phyloP scores from a whole-genome alignment of 106 monocot genomes.

The Iris macrosiphon region DNA sequence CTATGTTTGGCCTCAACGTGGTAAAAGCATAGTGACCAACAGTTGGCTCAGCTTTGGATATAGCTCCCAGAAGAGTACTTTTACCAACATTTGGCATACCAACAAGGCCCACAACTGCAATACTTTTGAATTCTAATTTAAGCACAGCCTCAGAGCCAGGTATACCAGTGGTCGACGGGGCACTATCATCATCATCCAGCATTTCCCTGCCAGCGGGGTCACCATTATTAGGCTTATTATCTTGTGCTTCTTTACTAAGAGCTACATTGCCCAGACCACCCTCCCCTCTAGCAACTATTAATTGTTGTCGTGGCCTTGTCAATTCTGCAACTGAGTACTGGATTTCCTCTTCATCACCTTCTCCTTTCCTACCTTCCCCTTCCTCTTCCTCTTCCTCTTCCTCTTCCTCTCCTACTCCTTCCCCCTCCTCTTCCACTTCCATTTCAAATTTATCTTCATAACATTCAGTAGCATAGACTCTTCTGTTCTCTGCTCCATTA shows the following conservation, averaged over 20 bases:
- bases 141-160: constrained; percentile 69
- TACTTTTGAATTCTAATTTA: constrained; percentile 90
- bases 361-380: constrained; percentile 8
- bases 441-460: constrained; percentile 4
- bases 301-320: constrained; percentile 55
- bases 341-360: constrained; percentile 33
- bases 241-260: constrained; percentile 15
- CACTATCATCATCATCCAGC: constrained; percentile 21
- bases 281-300: constrained; percentile 67
- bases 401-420: too few relatives aligned
- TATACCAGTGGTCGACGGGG: constrained; percentile 27
- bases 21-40: constrained; percentile 97
- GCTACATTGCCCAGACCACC: constrained; percentile 79
- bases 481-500: not conserved
- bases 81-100: constrained; percentile 96
- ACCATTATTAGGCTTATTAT: constrained; percentile 3
- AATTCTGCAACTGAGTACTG: constrained; percentile 64
- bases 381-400: constrained; percentile 9
- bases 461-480: not conserved
- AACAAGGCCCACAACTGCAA: constrained; percentile 90
- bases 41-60: constrained; percentile 74
- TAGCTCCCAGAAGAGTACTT: constrained; percentile 79
- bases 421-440: constrained; percentile 14
- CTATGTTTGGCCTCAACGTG: constrained; percentile 84
- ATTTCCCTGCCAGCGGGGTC: not conserved